phyloP scores from a whole-genome alignment of 2,329 filamentous ascomycete species.

The Colletotrichum viniferum region DNA sequence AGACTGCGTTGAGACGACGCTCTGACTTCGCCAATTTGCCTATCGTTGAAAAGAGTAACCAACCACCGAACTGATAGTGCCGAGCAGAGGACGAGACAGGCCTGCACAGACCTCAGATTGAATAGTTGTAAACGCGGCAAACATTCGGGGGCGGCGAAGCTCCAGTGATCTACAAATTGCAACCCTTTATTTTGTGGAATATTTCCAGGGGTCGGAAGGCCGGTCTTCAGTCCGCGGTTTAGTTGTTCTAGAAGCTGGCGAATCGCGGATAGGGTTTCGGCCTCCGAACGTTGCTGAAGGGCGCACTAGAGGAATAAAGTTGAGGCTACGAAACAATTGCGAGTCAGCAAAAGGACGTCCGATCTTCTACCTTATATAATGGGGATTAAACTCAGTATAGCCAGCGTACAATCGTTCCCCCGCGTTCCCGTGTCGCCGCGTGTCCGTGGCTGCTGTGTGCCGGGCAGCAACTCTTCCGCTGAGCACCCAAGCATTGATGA shows the following conservation, averaged over 20 bases:
- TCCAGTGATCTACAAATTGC: not conserved
- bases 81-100: not conserved
- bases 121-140: not conserved
- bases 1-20: not conserved
- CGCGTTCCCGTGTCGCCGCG: not conserved
- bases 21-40: not conserved
- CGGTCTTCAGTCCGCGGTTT: not conserved
- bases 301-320: not conserved
- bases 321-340: not conserved
- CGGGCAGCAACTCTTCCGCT: not conserved
- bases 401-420: not conserved
- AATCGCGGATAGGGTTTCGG: not conserved
- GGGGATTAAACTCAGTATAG: not conserved
- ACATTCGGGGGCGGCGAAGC: not conserved
- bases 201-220: not conserved
- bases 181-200: not conserved
- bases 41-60: not conserved
- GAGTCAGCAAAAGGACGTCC: not conserved
- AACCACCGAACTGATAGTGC: not conserved
- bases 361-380: not conserved
- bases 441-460: not conserved
- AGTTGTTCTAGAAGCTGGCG: not conserved
- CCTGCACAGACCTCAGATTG: not conserved
- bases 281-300: not conserved
- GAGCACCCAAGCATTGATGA: not conserved